Conservation (phyloP, 441 rosid species). For the Erysimum cheiri region DNA sequence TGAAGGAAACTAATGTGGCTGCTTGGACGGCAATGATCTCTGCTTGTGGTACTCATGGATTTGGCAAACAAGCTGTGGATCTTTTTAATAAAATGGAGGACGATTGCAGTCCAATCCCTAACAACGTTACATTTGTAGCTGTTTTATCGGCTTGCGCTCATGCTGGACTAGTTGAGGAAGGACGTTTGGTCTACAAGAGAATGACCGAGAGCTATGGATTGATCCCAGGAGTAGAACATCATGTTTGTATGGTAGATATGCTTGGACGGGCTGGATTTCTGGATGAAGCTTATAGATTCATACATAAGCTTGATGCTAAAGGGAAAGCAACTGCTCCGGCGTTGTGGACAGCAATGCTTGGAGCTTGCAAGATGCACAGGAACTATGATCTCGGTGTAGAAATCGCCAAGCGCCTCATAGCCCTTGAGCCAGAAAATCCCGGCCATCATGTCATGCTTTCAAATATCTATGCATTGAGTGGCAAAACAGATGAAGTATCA, state of each 20-base stretch:
- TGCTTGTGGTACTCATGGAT: slow-evolving; percentile 81
- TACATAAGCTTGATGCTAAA: slow-evolving; percentile 50
- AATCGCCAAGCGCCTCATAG: slow-evolving; percentile 76
- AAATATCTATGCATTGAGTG: slow-evolving; percentile 81
- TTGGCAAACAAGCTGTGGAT: slow-evolving; percentile 63
- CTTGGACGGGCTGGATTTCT: slow-evolving; percentile 87
- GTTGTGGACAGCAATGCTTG: slow-evolving; percentile 92
- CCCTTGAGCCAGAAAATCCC: slow-evolving; percentile 78
- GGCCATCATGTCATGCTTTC: slow-evolving; percentile 88
- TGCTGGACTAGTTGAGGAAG: slow-evolving; percentile 69
- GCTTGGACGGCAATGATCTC: slow-evolving; percentile 95
- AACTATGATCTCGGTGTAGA: slow-evolving; percentile 71
- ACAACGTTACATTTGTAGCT: slow-evolving; percentile 74
- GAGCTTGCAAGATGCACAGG: slow-evolving; percentile 96
- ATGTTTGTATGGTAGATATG: slow-evolving; percentile 87
- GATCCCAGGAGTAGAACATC: slow-evolving; percentile 70
- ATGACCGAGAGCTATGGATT: slow-evolving; percentile 58
- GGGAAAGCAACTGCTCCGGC: slow-evolving; percentile 64
- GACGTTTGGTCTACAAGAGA: slow-evolving; percentile 57
- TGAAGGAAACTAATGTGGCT: slow-evolving; percentile 70
- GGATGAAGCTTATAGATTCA: slow-evolving; percentile 64
- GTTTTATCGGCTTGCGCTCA: slow-evolving; percentile 89
- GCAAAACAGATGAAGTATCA: slow-evolving; percentile 73
- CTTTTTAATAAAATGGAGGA: slow-evolving; percentile 60
- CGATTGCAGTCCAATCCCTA: slow-evolving; percentile 52